Conservation (phyloP, 345 rosid genomes). For the Eucalyptus erythrocorys region DNA sequence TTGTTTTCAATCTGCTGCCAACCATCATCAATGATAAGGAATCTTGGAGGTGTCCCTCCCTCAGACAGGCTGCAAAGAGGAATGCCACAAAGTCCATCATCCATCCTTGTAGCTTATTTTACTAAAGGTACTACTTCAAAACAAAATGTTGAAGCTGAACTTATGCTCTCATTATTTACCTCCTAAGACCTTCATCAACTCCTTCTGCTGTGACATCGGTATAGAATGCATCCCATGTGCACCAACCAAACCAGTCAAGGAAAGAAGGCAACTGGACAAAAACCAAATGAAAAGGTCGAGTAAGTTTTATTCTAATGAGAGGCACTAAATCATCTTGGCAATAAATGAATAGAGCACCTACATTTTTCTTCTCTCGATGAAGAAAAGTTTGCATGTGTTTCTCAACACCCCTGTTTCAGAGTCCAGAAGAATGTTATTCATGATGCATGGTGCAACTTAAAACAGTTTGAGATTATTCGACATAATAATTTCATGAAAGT, state of each 20-base stretch:
- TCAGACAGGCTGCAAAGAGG: constrained; percentile 57
- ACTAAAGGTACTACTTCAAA: neutral
- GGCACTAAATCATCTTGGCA: neutral
- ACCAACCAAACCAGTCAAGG: constrained; percentile 99
- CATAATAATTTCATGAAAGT: neutral
- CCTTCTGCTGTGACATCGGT: constrained; percentile 97
- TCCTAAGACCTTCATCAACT: constrained; percentile 80
- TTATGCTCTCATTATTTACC: constrained; percentile 25
- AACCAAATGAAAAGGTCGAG: neutral
- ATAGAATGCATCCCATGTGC: constrained; percentile 99
- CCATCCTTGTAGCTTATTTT: neutral
- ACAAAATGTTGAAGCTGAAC: neutral
- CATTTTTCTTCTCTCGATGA: constrained; percentile 89
- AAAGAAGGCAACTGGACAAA: constrained; percentile 59
- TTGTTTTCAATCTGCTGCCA: constrained; percentile 96
- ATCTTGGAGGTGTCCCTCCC: constrained; percentile 92
- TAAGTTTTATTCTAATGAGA: neutral
- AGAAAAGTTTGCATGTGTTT: constrained; percentile 77
- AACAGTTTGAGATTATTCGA: neutral
- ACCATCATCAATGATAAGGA: constrained; percentile 94
- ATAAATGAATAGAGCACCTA: constrained; percentile 1
- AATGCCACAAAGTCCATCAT: neutral
- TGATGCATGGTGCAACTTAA: neutral
- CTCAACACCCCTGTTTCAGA: constrained; percentile 58
- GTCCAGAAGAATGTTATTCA: neutral